Percentiles rank a stretch among this genome's conserved stretches.
phyloP scores from a whole-genome alignment of 2,329 filamentous ascomycete genomes.

The Diaporthe vexans region DNA sequence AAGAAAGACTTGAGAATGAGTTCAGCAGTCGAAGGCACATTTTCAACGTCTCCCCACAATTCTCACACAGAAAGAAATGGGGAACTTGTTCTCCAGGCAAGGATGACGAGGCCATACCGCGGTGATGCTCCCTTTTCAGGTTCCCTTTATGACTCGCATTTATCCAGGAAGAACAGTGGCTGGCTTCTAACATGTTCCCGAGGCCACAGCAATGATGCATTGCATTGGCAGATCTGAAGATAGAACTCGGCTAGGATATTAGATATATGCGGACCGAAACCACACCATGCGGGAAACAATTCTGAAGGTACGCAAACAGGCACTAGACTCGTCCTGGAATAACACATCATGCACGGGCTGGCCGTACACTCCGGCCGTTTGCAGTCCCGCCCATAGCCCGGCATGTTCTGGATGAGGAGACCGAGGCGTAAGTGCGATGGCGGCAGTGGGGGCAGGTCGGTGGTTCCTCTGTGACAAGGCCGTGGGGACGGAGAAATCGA shows the following conservation, averaged over 20 bases:
- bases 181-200: background rate
- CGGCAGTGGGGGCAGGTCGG: no score
- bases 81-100: background rate
- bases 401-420: background rate
- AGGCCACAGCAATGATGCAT: background rate
- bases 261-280: background rate
- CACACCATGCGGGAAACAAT: background rate
- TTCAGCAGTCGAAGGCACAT: no score
- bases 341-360: slow-evolving; percentile 7
- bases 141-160: slow-evolving; percentile 6
- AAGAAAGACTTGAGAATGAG: no score
- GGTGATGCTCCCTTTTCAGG: background rate
- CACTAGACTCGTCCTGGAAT: slow-evolving; percentile 6
- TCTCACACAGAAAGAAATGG: slow-evolving; percentile 2
- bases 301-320: background rate
- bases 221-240: background rate
- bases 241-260: background rate
- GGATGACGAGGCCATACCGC: background rate
- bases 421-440: background rate
- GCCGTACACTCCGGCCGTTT: slow-evolving; percentile 18
- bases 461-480: background rate
- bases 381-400: background rate
- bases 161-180: background rate
- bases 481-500: slow-evolving; percentile 6
- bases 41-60: background rate